Conservation (phyloP, 148 eudicot species). For the Oxyria digyna region DNA sequence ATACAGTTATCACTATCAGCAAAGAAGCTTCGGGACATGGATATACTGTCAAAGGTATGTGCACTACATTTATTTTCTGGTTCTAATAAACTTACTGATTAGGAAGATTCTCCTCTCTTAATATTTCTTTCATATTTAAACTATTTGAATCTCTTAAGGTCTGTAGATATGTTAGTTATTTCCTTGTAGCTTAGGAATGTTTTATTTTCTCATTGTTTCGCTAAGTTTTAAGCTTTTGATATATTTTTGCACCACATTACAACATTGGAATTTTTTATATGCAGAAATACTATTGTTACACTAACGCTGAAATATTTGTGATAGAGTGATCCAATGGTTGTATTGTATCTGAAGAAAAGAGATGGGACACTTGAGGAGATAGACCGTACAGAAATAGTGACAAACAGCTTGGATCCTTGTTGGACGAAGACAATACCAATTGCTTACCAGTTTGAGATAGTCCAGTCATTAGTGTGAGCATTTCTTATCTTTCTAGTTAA, state of each 20-base stretch:
- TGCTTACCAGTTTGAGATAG: slow-evolving; percentile 78
- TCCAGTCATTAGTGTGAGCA: slow-evolving; percentile 65
- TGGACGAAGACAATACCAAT: slow-evolving; percentile 68
- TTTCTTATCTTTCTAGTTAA: background rate
- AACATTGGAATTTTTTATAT: background rate
- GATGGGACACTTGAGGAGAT: slow-evolving; percentile 70
- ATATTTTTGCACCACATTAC: background rate
- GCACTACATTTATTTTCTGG: background rate
- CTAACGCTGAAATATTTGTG: background rate
- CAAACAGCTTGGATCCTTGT: slow-evolving; percentile 65
- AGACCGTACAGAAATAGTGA: slow-evolving; percentile 87
- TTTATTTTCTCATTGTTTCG: background rate
- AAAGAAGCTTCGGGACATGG: slow-evolving; percentile 54
- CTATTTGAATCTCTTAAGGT: background rate
- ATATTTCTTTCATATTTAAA: background rate
- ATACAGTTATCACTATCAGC: slow-evolving; percentile 75
- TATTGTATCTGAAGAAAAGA: slow-evolving; percentile 53
- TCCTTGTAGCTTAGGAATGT: background rate
- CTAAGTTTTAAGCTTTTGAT: background rate
- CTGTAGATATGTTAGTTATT: background rate
- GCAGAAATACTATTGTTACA: background rate
- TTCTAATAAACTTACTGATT: background rate
- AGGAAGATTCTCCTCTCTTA: background rate
- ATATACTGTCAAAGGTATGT: slow-evolving; percentile 64
- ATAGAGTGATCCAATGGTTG: slow-evolving; percentile 98